Conservation (phyloP, 108 stramenopile genomes). For the Epipyxis sp. region DNA sequence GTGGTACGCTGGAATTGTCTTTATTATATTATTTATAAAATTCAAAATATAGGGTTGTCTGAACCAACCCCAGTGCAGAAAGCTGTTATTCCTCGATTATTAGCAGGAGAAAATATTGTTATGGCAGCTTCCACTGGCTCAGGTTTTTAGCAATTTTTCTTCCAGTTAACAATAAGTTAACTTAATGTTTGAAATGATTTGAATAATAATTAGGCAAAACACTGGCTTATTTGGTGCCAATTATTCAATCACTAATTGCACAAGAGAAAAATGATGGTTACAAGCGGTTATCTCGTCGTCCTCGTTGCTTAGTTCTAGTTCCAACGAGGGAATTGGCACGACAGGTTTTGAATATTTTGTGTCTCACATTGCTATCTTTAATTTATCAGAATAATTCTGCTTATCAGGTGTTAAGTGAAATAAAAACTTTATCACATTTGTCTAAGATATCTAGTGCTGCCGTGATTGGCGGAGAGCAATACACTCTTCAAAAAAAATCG, state of each 20-base stretch:
- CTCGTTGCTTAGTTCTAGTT: conserved; percentile 78
- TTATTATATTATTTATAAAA: neutral
- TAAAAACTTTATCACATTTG: conserved; percentile 73
- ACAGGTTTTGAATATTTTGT: no score
- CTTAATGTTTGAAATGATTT: conserved; percentile 69
- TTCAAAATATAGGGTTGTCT: no score
- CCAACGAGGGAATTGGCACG: conserved; percentile 86
- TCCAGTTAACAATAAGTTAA: conserved; percentile 76
- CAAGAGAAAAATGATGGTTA: neutral
- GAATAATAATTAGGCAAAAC: conserved; percentile 20
- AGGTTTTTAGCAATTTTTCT: conserved; percentile 80
- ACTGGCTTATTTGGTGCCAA: conserved; percentile 2
- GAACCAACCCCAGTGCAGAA: conserved; percentile 15
- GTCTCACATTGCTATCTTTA: no score
- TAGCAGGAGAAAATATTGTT: conserved; percentile 46
- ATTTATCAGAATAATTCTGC: no score
- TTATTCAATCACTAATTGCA: conserved; percentile 6
- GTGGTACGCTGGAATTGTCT: neutral
- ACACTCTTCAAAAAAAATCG: conserved; percentile 62
- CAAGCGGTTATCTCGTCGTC: conserved; percentile 61
- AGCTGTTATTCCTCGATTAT: conserved; percentile 3
- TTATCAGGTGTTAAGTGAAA: conserved; percentile 76
- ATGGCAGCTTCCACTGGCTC: conserved; percentile 84
- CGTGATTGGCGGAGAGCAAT: conserved; percentile 81
- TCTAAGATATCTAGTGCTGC: conserved; percentile 73